Conservation (phyloP, 805 yeast species). For the Zygoascus tannicola region DNA sequence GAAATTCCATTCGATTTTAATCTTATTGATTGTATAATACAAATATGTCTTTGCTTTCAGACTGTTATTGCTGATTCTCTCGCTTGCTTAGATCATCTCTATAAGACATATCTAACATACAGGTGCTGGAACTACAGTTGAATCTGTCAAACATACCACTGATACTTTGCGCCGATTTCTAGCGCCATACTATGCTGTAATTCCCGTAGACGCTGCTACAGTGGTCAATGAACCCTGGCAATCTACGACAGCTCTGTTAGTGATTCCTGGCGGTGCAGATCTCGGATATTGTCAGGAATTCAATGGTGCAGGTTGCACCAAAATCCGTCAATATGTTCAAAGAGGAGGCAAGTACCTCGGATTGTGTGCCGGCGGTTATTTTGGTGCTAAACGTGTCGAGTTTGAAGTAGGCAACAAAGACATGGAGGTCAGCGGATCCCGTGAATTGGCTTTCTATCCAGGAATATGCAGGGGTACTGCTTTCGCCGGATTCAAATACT, state of each 20-base stretch:
- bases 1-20: too few species aligned
- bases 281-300: constrained; percentile 69
- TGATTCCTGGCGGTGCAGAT: constrained; percentile 97
- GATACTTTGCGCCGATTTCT: constrained; percentile 65
- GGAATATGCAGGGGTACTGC: constrained; percentile 81
- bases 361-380: constrained; percentile 94
- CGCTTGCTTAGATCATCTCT: too few species aligned
- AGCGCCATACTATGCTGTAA: constrained; percentile 84
- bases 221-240: constrained; percentile 83
- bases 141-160: constrained; percentile 74
- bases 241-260: constrained; percentile 64
- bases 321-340: constrained; percentile 54
- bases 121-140: constrained; percentile 79
- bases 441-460: constrained; percentile 76
- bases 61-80: constrained; percentile 3
- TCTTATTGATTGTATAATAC: too few species aligned
- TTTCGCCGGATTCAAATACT: constrained; percentile 69
- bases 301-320: constrained; percentile 57
- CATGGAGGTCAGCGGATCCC: constrained; percentile 75
- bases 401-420: constrained; percentile 65
- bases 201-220: constrained; percentile 53
- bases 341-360: constrained; percentile 81
- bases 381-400: constrained; percentile 63
- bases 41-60: background rate
- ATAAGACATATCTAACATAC: too few species aligned